Percentiles rank a stretch among this genome's conserved stretches.
Conservation (phyloP, 1,284 basidiomycete genomes). For the Anthracocystis setariae region DNA sequence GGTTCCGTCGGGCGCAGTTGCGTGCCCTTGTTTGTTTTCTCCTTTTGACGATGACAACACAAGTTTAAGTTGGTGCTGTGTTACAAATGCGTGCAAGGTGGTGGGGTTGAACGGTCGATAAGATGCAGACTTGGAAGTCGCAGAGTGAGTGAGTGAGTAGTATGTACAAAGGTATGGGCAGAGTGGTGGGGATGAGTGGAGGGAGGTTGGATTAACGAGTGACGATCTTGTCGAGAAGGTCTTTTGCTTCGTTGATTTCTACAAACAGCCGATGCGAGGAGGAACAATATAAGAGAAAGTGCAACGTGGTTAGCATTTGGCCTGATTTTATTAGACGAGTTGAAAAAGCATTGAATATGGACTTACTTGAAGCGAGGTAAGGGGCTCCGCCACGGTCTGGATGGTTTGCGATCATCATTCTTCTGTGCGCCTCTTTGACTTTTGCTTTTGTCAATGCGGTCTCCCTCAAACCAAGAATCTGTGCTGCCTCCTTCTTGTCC, state of each 20-base stretch:
- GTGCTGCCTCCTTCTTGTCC: conserved; percentile 92
- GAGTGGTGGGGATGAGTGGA: conserved; percentile 3
- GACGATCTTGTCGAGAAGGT: conserved; percentile 61
- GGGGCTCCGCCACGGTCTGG: conserved; percentile 95
- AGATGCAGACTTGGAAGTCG: conserved; percentile 6
- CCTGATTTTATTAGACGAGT: too few species aligned
- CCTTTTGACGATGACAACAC: too few species aligned
- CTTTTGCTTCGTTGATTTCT: conserved; percentile 68
- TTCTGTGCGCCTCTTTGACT: conserved; percentile 67
- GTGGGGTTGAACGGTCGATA: background rate
- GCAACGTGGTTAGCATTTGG: background rate
- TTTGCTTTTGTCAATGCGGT: conserved; percentile 62
- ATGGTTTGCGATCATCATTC: conserved; percentile 76
- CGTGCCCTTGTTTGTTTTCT: background rate
- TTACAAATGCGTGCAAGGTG: too few species aligned
- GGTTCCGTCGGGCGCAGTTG: background rate
- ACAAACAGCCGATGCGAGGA: background rate
- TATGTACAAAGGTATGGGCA: conserved; percentile 5
- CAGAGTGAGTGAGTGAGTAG: conserved; percentile 3
- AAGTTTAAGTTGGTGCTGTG: too few species aligned
- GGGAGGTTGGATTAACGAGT: conserved; percentile 40
- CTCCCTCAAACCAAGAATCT: conserved; percentile 80
- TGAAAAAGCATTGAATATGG: background rate
- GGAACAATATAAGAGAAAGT: background rate
- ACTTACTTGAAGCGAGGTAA: conserved; percentile 85